Evolutionary conservation across 2,329 filamentous ascomycete genomes (phyloP).

Genomic region (Fusarium denticulatum): DNA sequence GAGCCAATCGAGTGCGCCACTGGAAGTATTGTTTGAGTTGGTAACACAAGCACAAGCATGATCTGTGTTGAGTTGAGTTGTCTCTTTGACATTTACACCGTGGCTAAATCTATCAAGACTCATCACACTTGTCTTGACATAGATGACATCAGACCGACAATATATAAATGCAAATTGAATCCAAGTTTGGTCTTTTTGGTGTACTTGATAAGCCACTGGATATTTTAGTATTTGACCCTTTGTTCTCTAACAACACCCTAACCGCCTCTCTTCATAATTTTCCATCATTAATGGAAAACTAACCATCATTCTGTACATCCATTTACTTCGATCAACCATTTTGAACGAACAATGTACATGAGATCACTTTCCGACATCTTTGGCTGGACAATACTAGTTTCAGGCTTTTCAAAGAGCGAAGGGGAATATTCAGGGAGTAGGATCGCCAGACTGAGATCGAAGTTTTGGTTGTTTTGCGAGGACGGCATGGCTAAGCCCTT

Average conservation of each 20-base stretch:
- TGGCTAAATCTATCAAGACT: neutral
- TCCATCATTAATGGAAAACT: neutral
- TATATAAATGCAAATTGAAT: neutral
- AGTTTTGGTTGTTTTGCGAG: neutral
- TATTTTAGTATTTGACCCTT: neutral
- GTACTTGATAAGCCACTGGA: neutral
- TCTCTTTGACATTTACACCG: neutral
- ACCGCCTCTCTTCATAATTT: neutral
- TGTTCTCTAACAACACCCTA: neutral
- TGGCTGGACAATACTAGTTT: neutral
- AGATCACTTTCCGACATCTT: neutral
- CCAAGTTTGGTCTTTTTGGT: neutral
- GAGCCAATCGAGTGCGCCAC: too few relatives aligned
- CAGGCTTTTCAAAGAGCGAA: neutral
- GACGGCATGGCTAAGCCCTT: neutral
- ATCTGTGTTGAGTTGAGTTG: neutral
- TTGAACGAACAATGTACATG: rapidly evolving
- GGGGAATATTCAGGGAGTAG: neutral
- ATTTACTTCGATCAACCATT: neutral
- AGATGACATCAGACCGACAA: neutral
- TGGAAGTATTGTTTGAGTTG: neutral
- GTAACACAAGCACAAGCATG: neutral
- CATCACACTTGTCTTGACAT: neutral
- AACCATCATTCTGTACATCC: neutral
- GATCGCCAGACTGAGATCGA: neutral